A percentile compares a stretch with the other conserved stretches of the same genome.
These are phyloP conservation scores for Noccaea bulbosa DNA, from an alignment of 345 rosid species.

Conservation along the genomic window DNA sequence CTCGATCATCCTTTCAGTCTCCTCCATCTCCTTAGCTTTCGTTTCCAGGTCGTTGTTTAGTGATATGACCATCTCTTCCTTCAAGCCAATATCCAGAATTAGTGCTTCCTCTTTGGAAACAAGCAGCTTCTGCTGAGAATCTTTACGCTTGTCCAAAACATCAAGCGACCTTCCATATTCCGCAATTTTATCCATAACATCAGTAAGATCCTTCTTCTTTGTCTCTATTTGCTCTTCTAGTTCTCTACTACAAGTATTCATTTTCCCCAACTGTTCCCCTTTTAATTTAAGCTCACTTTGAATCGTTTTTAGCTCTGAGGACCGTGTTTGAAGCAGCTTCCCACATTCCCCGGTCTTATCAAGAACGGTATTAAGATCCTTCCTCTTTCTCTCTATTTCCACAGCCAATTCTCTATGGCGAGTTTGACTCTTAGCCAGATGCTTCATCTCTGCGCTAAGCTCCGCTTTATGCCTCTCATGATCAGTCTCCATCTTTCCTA, in stretches of 20 bases:
- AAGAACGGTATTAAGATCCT: background rate
- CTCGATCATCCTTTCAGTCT: conserved; percentile 16
- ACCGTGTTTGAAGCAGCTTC: conserved; percentile 10
- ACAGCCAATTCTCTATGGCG: conserved; percentile 14
- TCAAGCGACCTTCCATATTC: background rate
- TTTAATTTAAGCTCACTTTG: too few relatives aligned
- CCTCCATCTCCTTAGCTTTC: conserved; percentile 25
- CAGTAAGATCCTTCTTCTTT: too few relatives aligned
- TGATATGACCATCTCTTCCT: background rate
- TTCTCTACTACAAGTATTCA: too few relatives aligned
- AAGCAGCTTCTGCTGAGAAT: conserved; percentile 27
- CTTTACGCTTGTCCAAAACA: background rate
- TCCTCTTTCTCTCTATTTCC: conserved; percentile 13
- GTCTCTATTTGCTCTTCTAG: too few relatives aligned
- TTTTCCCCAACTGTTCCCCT: too few relatives aligned
- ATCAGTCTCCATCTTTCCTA: conserved; percentile 16
- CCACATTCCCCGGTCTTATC: background rate
- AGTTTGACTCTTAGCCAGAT: conserved; percentile 8
- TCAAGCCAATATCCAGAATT: conserved; percentile 12
- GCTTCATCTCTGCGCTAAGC: conserved; percentile 6
- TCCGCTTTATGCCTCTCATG: conserved; percentile 3
- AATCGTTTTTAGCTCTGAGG: background rate
- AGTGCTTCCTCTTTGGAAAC: conserved; percentile 14
- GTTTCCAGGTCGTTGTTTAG: conserved; percentile 11
- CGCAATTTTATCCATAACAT: too few relatives aligned